Evolutionary conservation across 2,329 filamentous ascomycete genomes (phyloP), one percentile per base, ranked within the genome.

Genomic region (Plenodomus lindquistii): DNA sequence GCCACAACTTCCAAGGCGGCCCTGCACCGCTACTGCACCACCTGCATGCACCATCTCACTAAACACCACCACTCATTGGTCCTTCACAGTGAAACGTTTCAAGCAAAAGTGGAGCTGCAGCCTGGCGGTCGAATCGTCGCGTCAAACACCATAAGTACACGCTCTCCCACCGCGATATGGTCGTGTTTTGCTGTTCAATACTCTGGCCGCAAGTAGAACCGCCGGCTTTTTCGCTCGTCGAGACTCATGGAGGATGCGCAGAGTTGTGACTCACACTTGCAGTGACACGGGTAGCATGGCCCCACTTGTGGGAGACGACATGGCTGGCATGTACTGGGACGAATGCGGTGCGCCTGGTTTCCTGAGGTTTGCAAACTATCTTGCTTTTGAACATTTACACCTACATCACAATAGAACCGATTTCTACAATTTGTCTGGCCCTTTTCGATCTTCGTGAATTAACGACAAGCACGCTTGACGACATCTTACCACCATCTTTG

Each of bases 181-280:
- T 73, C 71, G 71, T 63, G 71, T 71, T 72, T 70, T 67, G 45
- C 52, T 31, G 42, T 53, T 63, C 69, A 62, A 65, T 70, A 54
- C 42, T 61, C 57, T 59, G 65, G 47, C 66, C 63, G 50, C 37
- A 63, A 66, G 52, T 47, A 61, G 58, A 62, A 58, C 48, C 59
- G 59, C 52, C 55, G 54, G 42, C 42, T 43, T 31, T 41, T 44
- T 46, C 55, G 42, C 46, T 44, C 48, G 42, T 42, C 42, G 44
- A 47, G 49, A 50, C 51, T 44, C 52, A 52, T 54, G 58, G 42
- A 37, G 22, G 50, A 42, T 41, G 37, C 48, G 54, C 46, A 19
- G 27, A 50, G 51, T 56, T 59, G 71, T 74, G 73, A 75, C 69
- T 75, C 73, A 75, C 63, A 74, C 71, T 57, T 73, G 71, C 73